A percentile compares a stretch with the other conserved stretches of the same genome.
Conservation (phyloP, 768 basidiomycete species). For the Pleurotus tuoliensis region DNA sequence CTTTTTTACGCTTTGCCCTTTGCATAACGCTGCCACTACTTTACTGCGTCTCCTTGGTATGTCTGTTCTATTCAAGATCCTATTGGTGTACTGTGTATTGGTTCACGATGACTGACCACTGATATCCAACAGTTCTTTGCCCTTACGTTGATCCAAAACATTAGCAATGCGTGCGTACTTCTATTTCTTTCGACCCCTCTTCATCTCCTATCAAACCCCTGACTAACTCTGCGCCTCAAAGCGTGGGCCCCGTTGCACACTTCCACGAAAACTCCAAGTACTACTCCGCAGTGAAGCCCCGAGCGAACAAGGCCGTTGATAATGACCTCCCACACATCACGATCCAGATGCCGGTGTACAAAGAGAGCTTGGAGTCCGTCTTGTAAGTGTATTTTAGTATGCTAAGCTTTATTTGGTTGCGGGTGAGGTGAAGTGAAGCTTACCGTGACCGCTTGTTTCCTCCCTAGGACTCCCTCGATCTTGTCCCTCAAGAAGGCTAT, state of each 20-base stretch:
- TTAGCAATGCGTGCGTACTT: slow-evolving; percentile 55
- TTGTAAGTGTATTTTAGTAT: slow-evolving; percentile 38
- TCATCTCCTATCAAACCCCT: slow-evolving; percentile 16
- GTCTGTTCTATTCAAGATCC: slow-evolving; percentile 12
- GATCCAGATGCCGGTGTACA: slow-evolving; percentile 85
- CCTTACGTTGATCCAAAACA: slow-evolving; percentile 65
- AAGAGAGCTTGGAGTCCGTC: slow-evolving; percentile 67
- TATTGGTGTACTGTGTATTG: slow-evolving; percentile 14
- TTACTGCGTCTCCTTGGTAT: slow-evolving; percentile 67
- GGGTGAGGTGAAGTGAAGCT: no score
- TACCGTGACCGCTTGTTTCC: no score
- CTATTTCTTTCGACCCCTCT: slow-evolving; percentile 20
- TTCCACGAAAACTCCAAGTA: slow-evolving; percentile 78
- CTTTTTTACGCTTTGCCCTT: slow-evolving; percentile 60
- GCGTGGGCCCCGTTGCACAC: slow-evolving; percentile 76
- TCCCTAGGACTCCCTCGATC: slow-evolving; percentile 65
- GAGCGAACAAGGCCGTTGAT: slow-evolving; percentile 43
- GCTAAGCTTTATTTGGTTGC: no score
- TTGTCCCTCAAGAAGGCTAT: slow-evolving; percentile 76
- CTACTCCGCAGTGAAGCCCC: slow-evolving; percentile 67
- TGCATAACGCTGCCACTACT: slow-evolving; percentile 58
- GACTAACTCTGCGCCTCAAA: slow-evolving; percentile 36
- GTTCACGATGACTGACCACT: slow-evolving; percentile 20
- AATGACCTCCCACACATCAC: slow-evolving; percentile 69
- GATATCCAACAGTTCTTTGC: slow-evolving; percentile 58